Base-by-base conservation (phyloP, 805 yeast genomes). In the Candida arabinofermentans region DNA sequence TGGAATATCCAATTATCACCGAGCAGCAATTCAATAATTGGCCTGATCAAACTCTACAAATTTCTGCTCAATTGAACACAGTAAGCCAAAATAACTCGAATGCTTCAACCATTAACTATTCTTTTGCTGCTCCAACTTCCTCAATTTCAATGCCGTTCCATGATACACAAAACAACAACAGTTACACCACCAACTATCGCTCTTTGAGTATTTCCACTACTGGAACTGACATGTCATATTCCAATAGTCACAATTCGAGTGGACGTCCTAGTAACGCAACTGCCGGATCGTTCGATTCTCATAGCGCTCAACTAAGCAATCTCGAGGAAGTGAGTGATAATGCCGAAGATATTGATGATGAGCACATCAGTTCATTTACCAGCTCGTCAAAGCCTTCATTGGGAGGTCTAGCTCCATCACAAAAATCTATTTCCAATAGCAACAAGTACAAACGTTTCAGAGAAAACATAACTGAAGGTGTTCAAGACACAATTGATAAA, bases 361-460 rank as follows among this genome's bases (percentile, higher is more conserved):
- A 29, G 6, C 16, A 14, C 18, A 14, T 10, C 16, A 29, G 6
- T 29, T 29, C 18, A 14, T 10, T 29, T 5, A 29, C 32, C 10
- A 29, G 16, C 10, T n/a, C 32, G 8, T 10, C 32, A 6, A 29
- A 29, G 18, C 9, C 18, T 14, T 26, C 29, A 26, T 19, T 19
- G 16, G 5, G n/a, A 7, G 30, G 18, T 21, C 36, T 27, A n/a
- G 4, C 27, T 6, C 41, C 40, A 5, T 41, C 49, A n/a, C 41
- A 37, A 27, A 48, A 44, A 23, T 44, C 48, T 13, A 40, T 50
- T 12, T 37, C 47, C 16, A 46, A 41, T 39, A 36, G 39, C 23
- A 42, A 41, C 37, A 50, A 50, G 24, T 49, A 48, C 39, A 46
- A 37, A 27, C 36, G 44, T n/a, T 48, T 47, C 44, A 52, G 42